Base-by-base conservation (phyloP, 345 rosid genomes). In the Lagerstroemia speciosa region DNA sequence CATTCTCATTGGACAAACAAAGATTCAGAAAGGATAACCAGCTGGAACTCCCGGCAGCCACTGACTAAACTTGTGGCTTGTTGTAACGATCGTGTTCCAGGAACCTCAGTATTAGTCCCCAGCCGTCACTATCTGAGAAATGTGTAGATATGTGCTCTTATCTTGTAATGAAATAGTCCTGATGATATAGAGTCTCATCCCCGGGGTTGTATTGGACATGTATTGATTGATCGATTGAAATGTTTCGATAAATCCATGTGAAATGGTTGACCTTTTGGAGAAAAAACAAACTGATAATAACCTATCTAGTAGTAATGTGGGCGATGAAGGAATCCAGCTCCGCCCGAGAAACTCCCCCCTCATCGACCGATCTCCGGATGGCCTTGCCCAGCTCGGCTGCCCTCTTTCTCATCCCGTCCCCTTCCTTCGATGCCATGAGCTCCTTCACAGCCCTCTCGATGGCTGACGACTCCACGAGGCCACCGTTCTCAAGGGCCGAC, bases 391-490 rank as follows among this genome's bases (percentile, higher is more conserved):
- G 8, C 34, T 76, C 74, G 1, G n/a, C 78, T 8, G 88, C 84
- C 46, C 79, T 83, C 68, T 76, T 83, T 68, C 92, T 79, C 41
- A 79, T 27, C 33, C 65, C 80, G n/a, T 69, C 78, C 9, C 89
- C 91, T 70, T 87, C 86, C 27, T 76, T 40, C 0, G 85, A 80
- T 0, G 22, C 80, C 92, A 87, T 83, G 67, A 87, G 68, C 68
- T 38, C 75, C 41, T 63, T 77, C 69, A 83, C 78, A 0, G 62
- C 79, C 17, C 46, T 68, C 67, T 73, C 79, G 11, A 87, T 65
- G 43, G 70, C 36, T 6, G 83, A 75, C 2, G 34, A 26, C 19
- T 55, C 6, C 12, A 85, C 70, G 1, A 60, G 33, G 6, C 45
- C 31, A 19, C 50, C 41, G 52, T 60, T 74, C 79, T 64, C 73